A percentile compares a stretch with the other conserved stretches of the same genome.
phyloP scores from a whole-genome alignment of 331 rosid genomes.

The Arachis monticola region DNA sequence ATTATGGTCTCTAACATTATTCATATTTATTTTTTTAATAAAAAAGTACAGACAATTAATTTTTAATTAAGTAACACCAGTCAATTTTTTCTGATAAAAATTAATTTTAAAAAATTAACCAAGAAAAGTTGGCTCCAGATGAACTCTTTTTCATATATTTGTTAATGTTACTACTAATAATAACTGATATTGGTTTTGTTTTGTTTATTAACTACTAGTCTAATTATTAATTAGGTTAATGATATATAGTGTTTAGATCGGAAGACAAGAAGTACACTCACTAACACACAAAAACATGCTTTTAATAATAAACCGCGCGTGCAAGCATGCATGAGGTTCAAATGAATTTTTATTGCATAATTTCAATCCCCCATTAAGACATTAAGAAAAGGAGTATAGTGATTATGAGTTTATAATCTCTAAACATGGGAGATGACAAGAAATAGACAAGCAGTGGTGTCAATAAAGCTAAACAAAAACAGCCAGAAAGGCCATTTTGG shows the following conservation, averaged over 20 bases:
- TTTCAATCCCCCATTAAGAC: conserved; percentile 53
- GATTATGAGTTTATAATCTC: conserved; percentile 68
- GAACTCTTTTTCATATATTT: too few species aligned
- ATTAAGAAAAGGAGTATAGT: conserved; percentile 45
- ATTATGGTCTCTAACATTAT: too few species aligned
- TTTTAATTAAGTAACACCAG: too few species aligned
- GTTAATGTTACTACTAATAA: too few species aligned
- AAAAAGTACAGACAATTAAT: too few species aligned
- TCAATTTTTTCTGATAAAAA: too few species aligned
- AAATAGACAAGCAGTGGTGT: conserved; percentile 53
- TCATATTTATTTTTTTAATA: too few species aligned
- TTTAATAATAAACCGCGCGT: conserved; percentile 60
- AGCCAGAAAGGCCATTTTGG: conserved; percentile 73
- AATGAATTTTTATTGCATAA: conserved; percentile 39
- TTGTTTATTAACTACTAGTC: not conserved
- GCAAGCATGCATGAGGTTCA: conserved; percentile 66
- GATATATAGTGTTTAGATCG: conserved; percentile 16
- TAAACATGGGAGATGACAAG: conserved; percentile 45
- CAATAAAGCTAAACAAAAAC: conserved; percentile 52
- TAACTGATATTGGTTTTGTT: not conserved
- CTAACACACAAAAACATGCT: conserved; percentile 69
- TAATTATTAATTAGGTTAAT: not conserved
- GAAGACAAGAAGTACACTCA: conserved; percentile 38
- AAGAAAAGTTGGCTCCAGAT: too few species aligned
- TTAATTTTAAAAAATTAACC: too few species aligned